phyloP scores from a whole-genome alignment of 1,284 basidiomycete genomes.

The Marasmius oreades region DNA sequence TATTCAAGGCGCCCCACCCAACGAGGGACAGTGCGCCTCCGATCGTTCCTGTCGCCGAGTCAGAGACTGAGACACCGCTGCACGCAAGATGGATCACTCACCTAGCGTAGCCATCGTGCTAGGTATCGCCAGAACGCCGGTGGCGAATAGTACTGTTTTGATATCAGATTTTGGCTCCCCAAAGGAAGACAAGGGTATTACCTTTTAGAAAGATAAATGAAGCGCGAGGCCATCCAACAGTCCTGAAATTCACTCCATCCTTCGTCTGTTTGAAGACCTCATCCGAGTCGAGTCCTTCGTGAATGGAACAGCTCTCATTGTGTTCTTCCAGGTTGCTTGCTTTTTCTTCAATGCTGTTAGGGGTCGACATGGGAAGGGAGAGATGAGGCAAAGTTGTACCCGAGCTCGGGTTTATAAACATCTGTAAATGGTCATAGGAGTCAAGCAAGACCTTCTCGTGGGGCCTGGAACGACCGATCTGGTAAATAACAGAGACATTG shows the following conservation, averaged over 20 bases:
- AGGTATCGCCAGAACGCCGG: neutral
- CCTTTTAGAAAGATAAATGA: conserved; percentile 1
- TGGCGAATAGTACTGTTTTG: neutral
- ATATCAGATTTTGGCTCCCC: neutral
- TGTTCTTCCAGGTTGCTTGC: neutral
- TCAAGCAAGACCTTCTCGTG: neutral
- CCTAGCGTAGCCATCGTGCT: neutral
- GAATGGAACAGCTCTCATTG: neutral
- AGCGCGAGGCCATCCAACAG: neutral
- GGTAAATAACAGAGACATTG: too few species aligned
- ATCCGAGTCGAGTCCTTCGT: neutral
- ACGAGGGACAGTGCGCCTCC: neutral
- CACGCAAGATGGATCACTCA: neutral
- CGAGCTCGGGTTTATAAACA: neutral
- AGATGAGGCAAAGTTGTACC: neutral
- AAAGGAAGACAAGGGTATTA: neutral
- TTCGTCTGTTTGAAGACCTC: conserved; percentile 1
- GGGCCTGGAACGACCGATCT: too few species aligned
- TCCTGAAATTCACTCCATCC: conserved; percentile 1
- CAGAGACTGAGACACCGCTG: neutral
- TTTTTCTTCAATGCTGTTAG: neutral
- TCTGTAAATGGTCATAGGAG: neutral
- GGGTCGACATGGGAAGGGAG: neutral
- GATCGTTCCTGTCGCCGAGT: neutral
- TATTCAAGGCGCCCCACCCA: neutral